Evolutionary conservation across 371 early-diverging fungal species (phyloP), one percentile per base, ranked within the genome.

Genomic region (Lichtheimia hyalospora): DNA sequence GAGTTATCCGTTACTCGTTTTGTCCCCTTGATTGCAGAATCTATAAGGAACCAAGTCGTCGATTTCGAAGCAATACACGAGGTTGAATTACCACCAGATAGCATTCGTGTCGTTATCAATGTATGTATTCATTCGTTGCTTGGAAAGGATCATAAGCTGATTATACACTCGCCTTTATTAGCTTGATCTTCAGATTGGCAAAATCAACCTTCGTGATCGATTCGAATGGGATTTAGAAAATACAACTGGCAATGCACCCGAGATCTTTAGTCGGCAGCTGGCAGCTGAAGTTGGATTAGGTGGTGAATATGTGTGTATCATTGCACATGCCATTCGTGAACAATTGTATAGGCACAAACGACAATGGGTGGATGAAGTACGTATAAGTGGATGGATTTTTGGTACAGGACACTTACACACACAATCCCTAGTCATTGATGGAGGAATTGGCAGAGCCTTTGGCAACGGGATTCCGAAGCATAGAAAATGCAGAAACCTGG

Each of bases 181-280:
- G 88, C 81, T 97, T 46, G 96, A 97, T 74, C 60, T 97, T 41
- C 87, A 92, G 61, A 88, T 95, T 10, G 96, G 94, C 20, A 81
- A 87, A 55, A 77, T 90, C 16, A 87, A 92, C 62, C 73, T 96
- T 25, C 82, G 89, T n/a, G 98, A 98, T 73, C 89, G 88, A 23
- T 90, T 98, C 68, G 95, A 96, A 69, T 97, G 98, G 98, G 94
- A 94, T 59, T 75, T 94, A 12, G 69, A 70, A 18, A 73, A 69
- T 44, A 84, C 84, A 20, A 61, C 83, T n/a, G 83, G 84, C 10
- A 74, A 75, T 65, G 74, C 76, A 13, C 98, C 98, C 0, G 96
- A 95, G 70, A 87, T 88, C 24, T 96, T 96, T 71, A 89, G 95
- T 23, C 75, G 79, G 16, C 84, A 81, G 24, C 73, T 96, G 56